Conservation (phyloP, 768 basidiomycete genomes). For the Scleroderma citrinum region DNA sequence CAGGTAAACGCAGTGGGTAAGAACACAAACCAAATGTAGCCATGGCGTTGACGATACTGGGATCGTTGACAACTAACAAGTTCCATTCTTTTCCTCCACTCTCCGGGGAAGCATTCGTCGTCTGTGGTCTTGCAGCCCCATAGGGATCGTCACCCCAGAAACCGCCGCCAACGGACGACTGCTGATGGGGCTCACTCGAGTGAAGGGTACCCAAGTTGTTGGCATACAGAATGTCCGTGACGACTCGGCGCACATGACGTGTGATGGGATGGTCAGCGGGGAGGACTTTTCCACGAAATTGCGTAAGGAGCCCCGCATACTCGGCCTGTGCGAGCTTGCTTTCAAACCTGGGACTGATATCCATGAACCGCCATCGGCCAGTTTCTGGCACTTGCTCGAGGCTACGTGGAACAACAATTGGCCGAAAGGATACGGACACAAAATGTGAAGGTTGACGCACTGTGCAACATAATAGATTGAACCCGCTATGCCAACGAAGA, state of each 20-base stretch:
- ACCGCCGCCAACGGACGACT: conserved; percentile 8
- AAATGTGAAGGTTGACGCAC: conserved; percentile 10
- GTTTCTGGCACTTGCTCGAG: conserved; percentile 84
- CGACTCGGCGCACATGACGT: conserved; percentile 63
- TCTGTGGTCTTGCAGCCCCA: conserved; percentile 1
- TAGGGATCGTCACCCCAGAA: conserved; percentile 20
- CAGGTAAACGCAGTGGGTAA: neutral
- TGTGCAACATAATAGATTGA: conserved; percentile 25
- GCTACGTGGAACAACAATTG: conserved; percentile 33
- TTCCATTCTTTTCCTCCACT: conserved; percentile 45
- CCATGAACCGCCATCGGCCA: conserved; percentile 87
- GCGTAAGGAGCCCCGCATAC: conserved; percentile 38
- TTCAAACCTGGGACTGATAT: conserved; percentile 55
- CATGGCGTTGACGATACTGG: conserved; percentile 68
- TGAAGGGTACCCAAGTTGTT: conserved; percentile 63
- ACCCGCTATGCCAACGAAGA: conserved; percentile 15
- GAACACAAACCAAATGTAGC: conserved; percentile 56
- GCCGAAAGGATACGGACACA: neutral
- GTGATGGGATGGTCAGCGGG: conserved; percentile 63
- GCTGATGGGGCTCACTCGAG: conserved; percentile 6
- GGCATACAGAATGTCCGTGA: conserved; percentile 59
- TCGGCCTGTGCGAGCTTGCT: conserved; percentile 41
- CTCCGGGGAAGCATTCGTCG: conserved; percentile 8
- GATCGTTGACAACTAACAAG: conserved; percentile 73
- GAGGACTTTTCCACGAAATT: conserved; percentile 53